Base-by-base conservation (phyloP, 139 green algal genomes). In the Chlamydomonas asymmetrica region DNA sequence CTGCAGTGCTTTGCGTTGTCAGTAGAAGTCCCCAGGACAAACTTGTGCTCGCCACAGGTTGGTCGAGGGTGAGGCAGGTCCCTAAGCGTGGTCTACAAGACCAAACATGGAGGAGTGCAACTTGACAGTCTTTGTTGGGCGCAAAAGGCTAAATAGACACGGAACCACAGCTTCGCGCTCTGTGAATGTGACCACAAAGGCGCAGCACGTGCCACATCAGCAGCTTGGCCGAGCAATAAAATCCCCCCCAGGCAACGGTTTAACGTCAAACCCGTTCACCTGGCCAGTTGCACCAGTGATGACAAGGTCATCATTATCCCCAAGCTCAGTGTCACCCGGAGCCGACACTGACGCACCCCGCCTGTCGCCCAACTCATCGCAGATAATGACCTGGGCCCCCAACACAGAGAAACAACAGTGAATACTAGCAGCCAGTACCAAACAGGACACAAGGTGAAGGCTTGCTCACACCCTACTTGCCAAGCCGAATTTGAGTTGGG, bases 1-100 rank as follows among this genome's bases (percentile, higher is more conserved):
- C 4, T 0, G 57, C 70, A 76, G 5, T 25, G 32, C 16, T 16
- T 4, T 2, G 69, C 69, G 39, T 75, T 75, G 29, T 38, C 41
- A 2, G 37, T 34, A 0, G n/a, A 35, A 2, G 37, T 45, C 1
- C 6, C 20, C 27, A 27, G 10, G n/a, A 13, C 41, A 13, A 66
- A 66, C 0, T 27, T 3, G n/a, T 75, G 54, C 38, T 66, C 69
- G 0, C 54, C 69, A 40, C 69, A 75, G 38, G 54, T 54, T 6
- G 38, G 54, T 0, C 69, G 50, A 1, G 54, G 54, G 54, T 75
- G 69, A 13, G 69, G 27, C 3, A 75, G 54, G 69, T 75, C 69
- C 18, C 69, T 38, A 0, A 54, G 65, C 0, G 54, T 38, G 1
- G 66, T 39, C 69, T 75, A 54, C 4, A 6, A 4, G 32, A 16